Evolutionary conservation across 805 yeast species (phyloP).

Genomic region (Candida methanosorbosa): DNA sequence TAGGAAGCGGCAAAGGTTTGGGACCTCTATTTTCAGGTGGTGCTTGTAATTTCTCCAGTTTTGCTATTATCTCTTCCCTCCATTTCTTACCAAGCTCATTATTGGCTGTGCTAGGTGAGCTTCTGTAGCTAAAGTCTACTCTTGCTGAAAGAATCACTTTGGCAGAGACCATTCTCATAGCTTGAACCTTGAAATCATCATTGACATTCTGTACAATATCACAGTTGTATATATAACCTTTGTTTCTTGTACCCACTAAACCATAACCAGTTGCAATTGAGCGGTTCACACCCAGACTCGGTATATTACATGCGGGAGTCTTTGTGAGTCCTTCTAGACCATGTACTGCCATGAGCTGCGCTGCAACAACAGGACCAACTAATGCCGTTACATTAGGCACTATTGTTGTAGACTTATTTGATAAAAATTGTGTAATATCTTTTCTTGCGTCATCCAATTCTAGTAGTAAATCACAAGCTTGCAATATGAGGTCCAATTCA

Average conservation of each 20-base stretch:
- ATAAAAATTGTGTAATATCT: slow-evolving; percentile 43
- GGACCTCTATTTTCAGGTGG: slow-evolving; percentile 71
- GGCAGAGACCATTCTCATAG: slow-evolving; percentile 70
- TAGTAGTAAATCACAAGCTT: slow-evolving; percentile 36
- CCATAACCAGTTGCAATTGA: slow-evolving; percentile 31
- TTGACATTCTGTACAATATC: slow-evolving; percentile 54
- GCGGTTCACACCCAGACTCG: slow-evolving; percentile 61
- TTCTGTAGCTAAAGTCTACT: slow-evolving; percentile 41
- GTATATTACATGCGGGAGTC: slow-evolving; percentile 77
- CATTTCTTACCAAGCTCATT: slow-evolving; percentile 45
- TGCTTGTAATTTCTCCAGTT: slow-evolving; percentile 61
- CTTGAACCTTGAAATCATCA: slow-evolving; percentile 52
- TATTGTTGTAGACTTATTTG: slow-evolving; percentile 43
- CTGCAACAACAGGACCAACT: slow-evolving; percentile 64
- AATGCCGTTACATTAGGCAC: slow-evolving; percentile 79
- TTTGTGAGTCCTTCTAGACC: slow-evolving; percentile 56
- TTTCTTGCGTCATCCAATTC: slow-evolving; percentile 34
- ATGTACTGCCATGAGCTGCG: slow-evolving; percentile 66
- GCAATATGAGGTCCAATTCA: slow-evolving; percentile 29
- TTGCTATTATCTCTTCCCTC: slow-evolving; percentile 48
- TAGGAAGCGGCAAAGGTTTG: slow-evolving; percentile 64
- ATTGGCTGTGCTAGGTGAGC: slow-evolving; percentile 10
- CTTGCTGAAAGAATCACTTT: slow-evolving; percentile 79
- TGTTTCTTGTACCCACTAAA: slow-evolving; percentile 41
- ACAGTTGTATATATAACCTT: slow-evolving; percentile 60